These are phyloP conservation scores for Rhodotorula glutinis DNA, from an alignment of 1,284 basidiomycete genomes.

Conservation along the genomic window DNA sequence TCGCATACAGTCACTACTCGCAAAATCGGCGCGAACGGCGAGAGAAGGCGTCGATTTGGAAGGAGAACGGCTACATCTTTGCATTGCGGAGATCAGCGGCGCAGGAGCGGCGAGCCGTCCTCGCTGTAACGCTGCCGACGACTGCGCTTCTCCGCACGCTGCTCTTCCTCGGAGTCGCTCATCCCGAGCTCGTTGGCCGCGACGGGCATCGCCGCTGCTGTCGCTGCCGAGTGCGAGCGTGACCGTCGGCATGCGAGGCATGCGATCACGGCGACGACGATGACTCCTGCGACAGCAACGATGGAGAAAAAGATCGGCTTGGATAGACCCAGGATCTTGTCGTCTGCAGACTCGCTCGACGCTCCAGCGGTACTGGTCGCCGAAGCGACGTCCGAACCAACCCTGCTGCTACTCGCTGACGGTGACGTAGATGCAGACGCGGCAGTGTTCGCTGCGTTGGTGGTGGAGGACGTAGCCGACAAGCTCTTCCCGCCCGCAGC, in stretches of 20 bases:
- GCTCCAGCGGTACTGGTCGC: not conserved
- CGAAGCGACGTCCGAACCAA: not conserved
- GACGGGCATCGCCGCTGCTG: not conserved
- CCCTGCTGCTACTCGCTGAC: not conserved
- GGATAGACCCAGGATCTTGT: slow-evolving; percentile 7
- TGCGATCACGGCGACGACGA: not conserved
- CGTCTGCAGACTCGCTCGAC: too few relatives aligned
- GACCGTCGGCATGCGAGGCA: not conserved
- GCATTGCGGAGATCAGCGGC: not conserved
- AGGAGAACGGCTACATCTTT: not conserved
- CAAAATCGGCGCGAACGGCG: too few relatives aligned
- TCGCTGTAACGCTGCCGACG: not conserved
- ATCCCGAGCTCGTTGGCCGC: too few relatives aligned
- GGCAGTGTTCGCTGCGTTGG: not conserved
- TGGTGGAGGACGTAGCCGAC: too few relatives aligned
- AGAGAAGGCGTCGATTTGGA: too few relatives aligned
- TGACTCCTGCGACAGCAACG: not conserved
- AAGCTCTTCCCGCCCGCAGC: not conserved
- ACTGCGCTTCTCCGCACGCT: not conserved
- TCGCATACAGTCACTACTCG: too few relatives aligned
- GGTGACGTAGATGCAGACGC: not conserved
- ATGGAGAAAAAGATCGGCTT: not conserved
- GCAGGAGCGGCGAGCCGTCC: not conserved
- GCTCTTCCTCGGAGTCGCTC: not conserved
- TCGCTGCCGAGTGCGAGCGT: not conserved